Conservation (phyloP, 495 filamentous ascomycete species). For the Penicillium antarcticum region DNA sequence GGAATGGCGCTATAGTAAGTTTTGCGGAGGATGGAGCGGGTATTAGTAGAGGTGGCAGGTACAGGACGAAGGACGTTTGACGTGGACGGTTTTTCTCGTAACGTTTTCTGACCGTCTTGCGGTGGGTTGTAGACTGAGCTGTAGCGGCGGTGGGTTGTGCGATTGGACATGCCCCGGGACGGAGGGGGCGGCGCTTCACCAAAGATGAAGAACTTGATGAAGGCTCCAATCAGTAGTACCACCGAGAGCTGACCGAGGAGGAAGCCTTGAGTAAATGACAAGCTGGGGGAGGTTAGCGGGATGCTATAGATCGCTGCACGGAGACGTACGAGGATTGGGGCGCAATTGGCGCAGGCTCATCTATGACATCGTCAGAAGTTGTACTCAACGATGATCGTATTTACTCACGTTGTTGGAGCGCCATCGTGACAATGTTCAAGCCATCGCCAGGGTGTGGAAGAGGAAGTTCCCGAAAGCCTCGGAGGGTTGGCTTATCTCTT, state of each 20-base stretch:
- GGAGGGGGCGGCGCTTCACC: constrained; percentile 86
- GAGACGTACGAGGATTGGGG: constrained; percentile 48
- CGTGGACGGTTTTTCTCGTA: constrained; percentile 73
- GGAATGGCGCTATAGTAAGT: constrained; percentile 92
- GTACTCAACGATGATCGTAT: not conserved
- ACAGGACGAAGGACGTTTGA: constrained; percentile 68
- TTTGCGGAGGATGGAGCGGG: constrained; percentile 87
- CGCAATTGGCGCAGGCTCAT: constrained; percentile 31
- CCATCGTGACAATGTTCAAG: constrained; percentile 32
- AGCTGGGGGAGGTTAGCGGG: constrained; percentile 16
- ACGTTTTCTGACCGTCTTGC: constrained; percentile 33
- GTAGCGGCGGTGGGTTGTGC: constrained; percentile 60
- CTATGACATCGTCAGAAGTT: constrained; percentile 21
- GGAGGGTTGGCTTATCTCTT: constrained; percentile 21
- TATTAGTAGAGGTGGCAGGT: constrained; percentile 60
- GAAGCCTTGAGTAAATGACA: constrained; percentile 63
- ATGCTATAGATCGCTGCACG: constrained; percentile 13
- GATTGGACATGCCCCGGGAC: constrained; percentile 68
- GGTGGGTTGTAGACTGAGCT: constrained; percentile 48
- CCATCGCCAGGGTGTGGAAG: constrained; percentile 22
- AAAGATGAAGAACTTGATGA: constrained; percentile 99
- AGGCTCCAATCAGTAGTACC: constrained; percentile 81
- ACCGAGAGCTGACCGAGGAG: constrained; percentile 91
- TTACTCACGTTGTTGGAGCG: constrained; percentile 34
- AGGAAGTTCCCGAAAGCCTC: constrained; percentile 10